Evolutionary conservation across 768 basidiomycete species (phyloP), one percentile per base, ranked within the genome.

Genomic region (Coprinopsis sp.): DNA sequence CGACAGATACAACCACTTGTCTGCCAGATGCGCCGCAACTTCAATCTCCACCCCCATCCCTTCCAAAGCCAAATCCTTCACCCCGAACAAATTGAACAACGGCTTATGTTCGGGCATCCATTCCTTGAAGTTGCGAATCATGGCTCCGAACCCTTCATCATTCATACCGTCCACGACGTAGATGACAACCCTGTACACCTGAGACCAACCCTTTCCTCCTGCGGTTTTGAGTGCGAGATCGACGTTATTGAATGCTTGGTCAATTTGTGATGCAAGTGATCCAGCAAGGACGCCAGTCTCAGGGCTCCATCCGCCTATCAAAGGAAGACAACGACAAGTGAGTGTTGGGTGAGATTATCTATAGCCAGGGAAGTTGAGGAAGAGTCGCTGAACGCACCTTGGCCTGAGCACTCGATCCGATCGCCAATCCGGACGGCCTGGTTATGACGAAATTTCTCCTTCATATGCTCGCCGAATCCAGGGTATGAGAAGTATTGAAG

Each of bases 201-300:
- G 40, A 10, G 40, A 42, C 40, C 40, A 42, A 4, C 40, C 40
- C 19, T 42, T 42, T 4, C 40, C 40, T 28, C 40, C 40, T 16
- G 40, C 40, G 19, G 40, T 42, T 28, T 42, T 42, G 27, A 42
- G 40, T 4, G 40, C 19, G 8, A 42, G 18, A 10, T 42, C 40
- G 18, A 42, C 40, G 27, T 42, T 42, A 28, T 24, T 13, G 40
- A 42, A 42, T 28, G 40, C 40, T 42, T 42, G 40, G 27, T 42
- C 40, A n/a, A 42, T 42, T 42, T 42, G n/a, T n/a, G n/a, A n/a
- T n/a, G n/a, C n/a, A n/a, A n/a, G n/a, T n/a, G n/a, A n/a, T n/a
- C n/a, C n/a, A n/a, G n/a, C n/a, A n/a, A n/a, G n/a, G n/a, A n/a
- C n/a, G n/a, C n/a, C n/a, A n/a, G n/a, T n/a, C n/a, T n/a, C n/a